These are phyloP conservation scores for Prototheca cutis DNA, from an alignment of 163 green algal genomes.

Conservation along the genomic window DNA sequence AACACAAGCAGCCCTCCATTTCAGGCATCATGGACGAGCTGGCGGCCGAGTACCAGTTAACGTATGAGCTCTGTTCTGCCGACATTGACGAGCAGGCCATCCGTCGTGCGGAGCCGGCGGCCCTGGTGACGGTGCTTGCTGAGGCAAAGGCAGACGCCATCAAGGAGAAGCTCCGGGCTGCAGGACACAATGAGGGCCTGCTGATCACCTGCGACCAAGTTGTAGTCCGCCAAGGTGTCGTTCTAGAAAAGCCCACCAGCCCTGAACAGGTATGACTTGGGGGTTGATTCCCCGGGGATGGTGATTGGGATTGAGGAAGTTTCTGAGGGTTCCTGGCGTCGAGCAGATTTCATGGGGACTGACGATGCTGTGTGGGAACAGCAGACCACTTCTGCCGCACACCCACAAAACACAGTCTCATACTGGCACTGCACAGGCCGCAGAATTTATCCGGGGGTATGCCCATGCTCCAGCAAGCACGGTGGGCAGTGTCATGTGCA, in stretches of 20 bases:
- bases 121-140: conserved; percentile 59
- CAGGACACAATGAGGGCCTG: too few relatives aligned
- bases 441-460: conserved; percentile 52
- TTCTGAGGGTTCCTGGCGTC: too few relatives aligned
- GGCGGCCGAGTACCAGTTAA: conserved; percentile 28
- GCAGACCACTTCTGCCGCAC: too few relatives aligned
- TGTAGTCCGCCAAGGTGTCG: conserved; percentile 56
- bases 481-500: conserved; percentile 58
- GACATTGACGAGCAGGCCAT: conserved; percentile 80
- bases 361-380: too few relatives aligned
- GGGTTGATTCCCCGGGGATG: too few relatives aligned
- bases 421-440: too few relatives aligned
- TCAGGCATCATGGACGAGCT: conserved; percentile 36
- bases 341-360: too few relatives aligned
- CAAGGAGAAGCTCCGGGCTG: too few relatives aligned
- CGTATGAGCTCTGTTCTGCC: conserved; percentile 45
- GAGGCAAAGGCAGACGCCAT: conserved; percentile 68
- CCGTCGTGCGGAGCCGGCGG: conserved; percentile 32
- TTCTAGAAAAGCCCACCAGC: conserved; percentile 73
- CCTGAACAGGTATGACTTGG: conserved; percentile 43
- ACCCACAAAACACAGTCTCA: too few relatives aligned
- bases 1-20: too few relatives aligned
- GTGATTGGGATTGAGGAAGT: too few relatives aligned
- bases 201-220: conserved; percentile 84
- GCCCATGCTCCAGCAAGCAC: conserved; percentile 35